Evolutionary conservation across 768 basidiomycete species (phyloP), one percentile per base, ranked within the genome.

Genomic region (Pholiota molesta): DNA sequence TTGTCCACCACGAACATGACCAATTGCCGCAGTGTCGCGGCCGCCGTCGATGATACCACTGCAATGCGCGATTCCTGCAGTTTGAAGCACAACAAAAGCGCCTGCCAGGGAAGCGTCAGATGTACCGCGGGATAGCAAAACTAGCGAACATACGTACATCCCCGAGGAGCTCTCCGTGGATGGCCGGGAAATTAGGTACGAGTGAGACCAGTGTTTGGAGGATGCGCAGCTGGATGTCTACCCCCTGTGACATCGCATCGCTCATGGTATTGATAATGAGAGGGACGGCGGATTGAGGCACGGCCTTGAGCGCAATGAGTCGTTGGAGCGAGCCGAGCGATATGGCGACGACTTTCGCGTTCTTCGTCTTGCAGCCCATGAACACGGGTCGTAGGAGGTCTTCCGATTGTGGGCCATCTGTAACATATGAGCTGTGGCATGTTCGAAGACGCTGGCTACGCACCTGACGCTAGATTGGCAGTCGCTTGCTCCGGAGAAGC

Each of bases 1-100:
- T 97, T 95, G 76, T 99, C 97, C 47, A 98, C 92, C 17, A 98
- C 89, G 66, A 98, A 93, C 96, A 99, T 98, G 49, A 99, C 94
- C 1, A 98, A 82, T 72, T 99, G 97, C 2, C 96, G 89, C 4
- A 98, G 83, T 0, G 96, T 98, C 0, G 97, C 97, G 2, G 96
- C 96, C 1, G 97, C 97, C 3, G 97, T 99, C 0, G 94, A 96
- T 2, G 95, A 97, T 7, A 99, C 97, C 26, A 99, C 97, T 0
- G 95, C 92, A 23, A 96, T 97, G 65, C 93, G 88, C 0, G 94
- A 96, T 62, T 98, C 97, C 74, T 98, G 95, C 26, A 98, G 78
- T 73, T 89, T 94, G 83, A 99, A 99, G 70, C 95, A 98, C 8
- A 98, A 77, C n/a, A 97, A 77, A 0, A 99, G 80, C 0, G 94